A percentile compares a stretch with the other conserved stretches of the same genome.
These are phyloP conservation scores for Cystoderma amianthinum DNA, from an alignment of 768 basidiomycete species.

Conservation along the genomic window DNA sequence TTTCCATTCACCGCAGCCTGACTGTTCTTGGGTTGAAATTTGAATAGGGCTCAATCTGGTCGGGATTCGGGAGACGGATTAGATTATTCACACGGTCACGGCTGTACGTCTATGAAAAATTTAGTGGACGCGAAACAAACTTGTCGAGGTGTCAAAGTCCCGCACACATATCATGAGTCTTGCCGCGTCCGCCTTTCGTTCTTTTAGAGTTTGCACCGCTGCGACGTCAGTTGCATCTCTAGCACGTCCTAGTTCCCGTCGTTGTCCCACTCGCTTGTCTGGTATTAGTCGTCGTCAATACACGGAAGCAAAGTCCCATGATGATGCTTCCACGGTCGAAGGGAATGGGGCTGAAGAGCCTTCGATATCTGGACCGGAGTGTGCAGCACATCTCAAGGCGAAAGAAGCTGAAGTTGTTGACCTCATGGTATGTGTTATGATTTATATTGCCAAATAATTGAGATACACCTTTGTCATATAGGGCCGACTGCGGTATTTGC, in stretches of 20 bases:
- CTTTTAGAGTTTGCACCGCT: constrained; percentile 55
- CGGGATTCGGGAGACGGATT: too few species aligned
- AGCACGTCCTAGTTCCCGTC: constrained; percentile 26
- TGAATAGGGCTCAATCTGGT: too few species aligned
- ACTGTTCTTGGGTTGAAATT: too few species aligned
- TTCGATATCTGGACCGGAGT: constrained; percentile 21
- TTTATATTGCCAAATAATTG: background rate
- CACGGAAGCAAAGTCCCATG: constrained; percentile 41
- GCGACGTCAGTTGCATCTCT: constrained; percentile 44
- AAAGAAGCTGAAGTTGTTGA: constrained; percentile 81
- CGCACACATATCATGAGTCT: constrained; percentile 36
- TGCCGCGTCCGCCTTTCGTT: constrained; percentile 38
- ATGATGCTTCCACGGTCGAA: constrained; percentile 16
- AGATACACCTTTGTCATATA: constrained; percentile 23
- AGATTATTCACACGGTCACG: background rate
- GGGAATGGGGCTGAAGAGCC: constrained; percentile 17
- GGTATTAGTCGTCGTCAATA: constrained; percentile 39
- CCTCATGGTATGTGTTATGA: constrained; percentile 57
- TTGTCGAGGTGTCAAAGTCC: constrained; percentile 8
- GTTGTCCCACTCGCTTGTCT: constrained; percentile 16
- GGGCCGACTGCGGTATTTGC: constrained; percentile 85
- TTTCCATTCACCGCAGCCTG: too few species aligned
- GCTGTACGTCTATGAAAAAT: constrained; percentile 1
- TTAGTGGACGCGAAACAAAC: constrained; percentile 6
- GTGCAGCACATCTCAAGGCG: constrained; percentile 61